Base-by-base conservation (phyloP, 805 yeast species). In the Kluyveromyces nonfermentans region DNA sequence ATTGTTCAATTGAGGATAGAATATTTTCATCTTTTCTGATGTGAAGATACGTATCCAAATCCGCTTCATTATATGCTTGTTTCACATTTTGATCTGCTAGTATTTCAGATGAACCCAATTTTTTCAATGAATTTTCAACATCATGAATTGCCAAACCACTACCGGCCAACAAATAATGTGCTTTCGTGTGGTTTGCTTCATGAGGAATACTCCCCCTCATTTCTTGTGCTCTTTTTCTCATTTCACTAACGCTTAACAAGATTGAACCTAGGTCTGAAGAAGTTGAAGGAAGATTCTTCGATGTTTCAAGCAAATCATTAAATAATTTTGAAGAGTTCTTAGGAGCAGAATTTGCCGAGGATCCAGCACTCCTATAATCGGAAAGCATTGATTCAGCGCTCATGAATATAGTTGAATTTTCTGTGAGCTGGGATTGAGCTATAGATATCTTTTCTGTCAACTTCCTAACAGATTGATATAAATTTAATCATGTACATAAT, bases 121-220 rank as follows among this genome's bases (percentile, higher is more conserved):
- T 50, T 34, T 66, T 63, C 45, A 82, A 63, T 40, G 78, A 81
- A 28, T 64, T 65, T 50, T 85, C 88, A 33, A 89, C 78, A 45
- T 86, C 93, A 53, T 86, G 95, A 41, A 90, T 81, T 35, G 85
- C 79, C 42, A 88, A 75, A 1, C 97, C 97, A 56, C 90, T 82
- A 1, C 89, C 85, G 5, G 96, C 96, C 36, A 90, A 68, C 33
- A 93, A 67, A 60, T 93, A 93, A 58, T 93, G 97, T 1, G 85
- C 93, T 54, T 79, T 81, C 2, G 87, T 81, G 55, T 69, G 71
- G 8, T 55, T 52, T 36, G 68, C 67, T 12, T 59, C 54, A 16
- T 58, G 57, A 32, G 69, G 72, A 16, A 57, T 60, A n/a, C 60
- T 59, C 45, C 70, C 73, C 44, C 87, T 70, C 54, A 82, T 67